phyloP scores from a whole-genome alignment of 176 grass and related monocot genomes.

The Leersia perrieri region DNA sequence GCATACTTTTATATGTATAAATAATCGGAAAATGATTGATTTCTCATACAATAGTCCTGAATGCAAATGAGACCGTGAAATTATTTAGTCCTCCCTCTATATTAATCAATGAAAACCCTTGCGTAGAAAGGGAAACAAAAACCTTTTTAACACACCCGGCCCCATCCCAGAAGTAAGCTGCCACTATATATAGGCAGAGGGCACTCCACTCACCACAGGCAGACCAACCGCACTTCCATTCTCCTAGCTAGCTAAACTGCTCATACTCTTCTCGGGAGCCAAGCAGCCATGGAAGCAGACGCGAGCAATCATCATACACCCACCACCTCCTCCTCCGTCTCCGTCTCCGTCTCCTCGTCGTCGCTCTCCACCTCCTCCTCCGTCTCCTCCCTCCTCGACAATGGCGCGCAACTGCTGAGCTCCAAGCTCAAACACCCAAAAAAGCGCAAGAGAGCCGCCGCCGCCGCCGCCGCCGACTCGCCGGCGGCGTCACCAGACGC shows the following conservation, averaged over 20 bases:
- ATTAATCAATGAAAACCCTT: neutral
- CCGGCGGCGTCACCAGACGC: neutral
- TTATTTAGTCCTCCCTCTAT: neutral
- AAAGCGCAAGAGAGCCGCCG: conserved; percentile 45
- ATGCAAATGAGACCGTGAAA: neutral
- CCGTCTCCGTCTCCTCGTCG: conserved; percentile 27
- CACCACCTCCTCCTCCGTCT: conserved; percentile 34
- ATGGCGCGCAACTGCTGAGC: conserved; percentile 16
- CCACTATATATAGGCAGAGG: conserved; percentile 36
- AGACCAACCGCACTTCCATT: conserved; percentile 1
- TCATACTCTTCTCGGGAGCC: conserved; percentile 4
- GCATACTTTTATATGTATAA: neutral
- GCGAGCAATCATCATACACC: conserved; percentile 40
- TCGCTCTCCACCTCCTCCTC: conserved; percentile 22
- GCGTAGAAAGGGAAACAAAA: neutral
- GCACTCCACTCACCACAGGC: neutral
- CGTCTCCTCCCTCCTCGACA: conserved; percentile 4
- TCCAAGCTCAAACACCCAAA: conserved; percentile 8
- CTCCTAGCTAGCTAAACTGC: no score
- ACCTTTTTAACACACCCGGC: neutral
- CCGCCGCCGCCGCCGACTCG: neutral
- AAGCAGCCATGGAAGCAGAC: conserved; percentile 50
- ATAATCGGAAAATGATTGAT: neutral
- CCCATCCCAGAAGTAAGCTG: neutral
- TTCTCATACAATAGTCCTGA: neutral